These are phyloP conservation scores for Theileria equi DNA, from an alignment of 169 alveolate species.

Conservation along the genomic window DNA sequence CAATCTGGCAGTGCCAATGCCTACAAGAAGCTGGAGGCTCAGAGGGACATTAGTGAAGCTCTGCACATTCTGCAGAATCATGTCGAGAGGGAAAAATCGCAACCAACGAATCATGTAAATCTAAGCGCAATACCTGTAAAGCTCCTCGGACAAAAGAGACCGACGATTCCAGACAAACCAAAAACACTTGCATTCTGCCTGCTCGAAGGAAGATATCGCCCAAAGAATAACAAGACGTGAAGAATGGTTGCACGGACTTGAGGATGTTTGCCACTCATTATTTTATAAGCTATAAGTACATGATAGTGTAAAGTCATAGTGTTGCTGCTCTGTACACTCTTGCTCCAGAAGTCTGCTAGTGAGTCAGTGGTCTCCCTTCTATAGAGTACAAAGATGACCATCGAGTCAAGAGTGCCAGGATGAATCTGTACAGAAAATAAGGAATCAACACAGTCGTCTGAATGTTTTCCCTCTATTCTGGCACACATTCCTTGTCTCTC, in stretches of 20 bases:
- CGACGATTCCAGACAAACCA: conserved; percentile 48
- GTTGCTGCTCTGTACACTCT: too few species aligned
- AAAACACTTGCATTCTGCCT: conserved; percentile 62
- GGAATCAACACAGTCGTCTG: too few species aligned
- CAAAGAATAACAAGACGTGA: conserved; percentile 7
- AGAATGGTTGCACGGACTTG: neutral
- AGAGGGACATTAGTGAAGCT: neutral
- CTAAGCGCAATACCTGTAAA: neutral
- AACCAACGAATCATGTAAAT: neutral
- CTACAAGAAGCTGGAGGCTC: conserved; percentile 17
- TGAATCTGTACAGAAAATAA: too few species aligned
- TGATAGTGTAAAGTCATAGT: too few species aligned
- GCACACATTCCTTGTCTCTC: too few species aligned
- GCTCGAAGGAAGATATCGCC: conserved; percentile 59
- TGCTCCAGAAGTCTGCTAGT: too few species aligned
- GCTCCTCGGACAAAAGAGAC: neutral
- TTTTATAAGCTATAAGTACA: too few species aligned
- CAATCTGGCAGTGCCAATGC: conserved; percentile 14
- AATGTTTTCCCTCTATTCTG: too few species aligned
- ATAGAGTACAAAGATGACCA: too few species aligned
- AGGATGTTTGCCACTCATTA: too few species aligned
- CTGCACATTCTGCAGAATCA: neutral
- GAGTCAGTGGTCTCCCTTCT: too few species aligned
- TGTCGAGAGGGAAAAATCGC: neutral
- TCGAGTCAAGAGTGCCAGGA: too few species aligned